Conservation (phyloP, 2,329 filamentous ascomycete genomes). For the Fonsecaea erecta region DNA sequence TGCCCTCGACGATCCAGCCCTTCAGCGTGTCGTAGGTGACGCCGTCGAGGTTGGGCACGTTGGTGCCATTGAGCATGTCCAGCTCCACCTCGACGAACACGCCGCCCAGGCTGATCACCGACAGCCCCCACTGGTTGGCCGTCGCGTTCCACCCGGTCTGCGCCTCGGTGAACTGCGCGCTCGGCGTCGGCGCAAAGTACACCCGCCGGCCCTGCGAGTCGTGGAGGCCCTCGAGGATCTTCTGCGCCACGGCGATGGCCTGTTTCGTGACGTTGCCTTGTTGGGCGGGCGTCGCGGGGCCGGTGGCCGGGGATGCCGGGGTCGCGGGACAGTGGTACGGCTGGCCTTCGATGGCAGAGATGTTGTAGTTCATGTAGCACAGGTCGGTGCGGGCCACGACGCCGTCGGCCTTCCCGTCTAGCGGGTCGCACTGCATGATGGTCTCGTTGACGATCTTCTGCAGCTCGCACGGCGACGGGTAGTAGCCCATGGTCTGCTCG, state of each 20-base stretch:
- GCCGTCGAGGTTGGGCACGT: constrained; percentile 50
- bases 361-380: constrained; percentile 54
- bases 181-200: constrained; percentile 46
- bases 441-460: constrained; percentile 60
- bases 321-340: constrained; percentile 49
- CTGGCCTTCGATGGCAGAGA: constrained; percentile 53
- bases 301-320: constrained; percentile 15
- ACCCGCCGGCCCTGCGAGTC: constrained; percentile 47
- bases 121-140: constrained; percentile 41
- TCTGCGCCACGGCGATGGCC: constrained; percentile 43
- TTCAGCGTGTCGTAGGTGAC: constrained; percentile 63
- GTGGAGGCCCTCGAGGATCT: constrained; percentile 48
- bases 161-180: constrained; percentile 39
- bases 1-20: constrained; percentile 59
- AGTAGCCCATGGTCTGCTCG: constrained; percentile 50
- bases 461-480: constrained; percentile 53
- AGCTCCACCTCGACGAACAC: constrained; percentile 34
- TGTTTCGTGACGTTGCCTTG: constrained; percentile 40
- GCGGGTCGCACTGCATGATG: constrained; percentile 59
- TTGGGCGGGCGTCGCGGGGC: constrained; percentile 37
- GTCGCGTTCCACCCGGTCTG: constrained; percentile 38
- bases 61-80: constrained; percentile 34
- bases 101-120: constrained; percentile 44
- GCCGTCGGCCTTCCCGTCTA: constrained; percentile 61
- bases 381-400: constrained; percentile 58